A percentile compares a stretch with the other conserved stretches of the same genome.
Evolutionary conservation across 495 filamentous ascomycete genomes (phyloP).

Genomic region (Trichodelitschia bisporula): DNA sequence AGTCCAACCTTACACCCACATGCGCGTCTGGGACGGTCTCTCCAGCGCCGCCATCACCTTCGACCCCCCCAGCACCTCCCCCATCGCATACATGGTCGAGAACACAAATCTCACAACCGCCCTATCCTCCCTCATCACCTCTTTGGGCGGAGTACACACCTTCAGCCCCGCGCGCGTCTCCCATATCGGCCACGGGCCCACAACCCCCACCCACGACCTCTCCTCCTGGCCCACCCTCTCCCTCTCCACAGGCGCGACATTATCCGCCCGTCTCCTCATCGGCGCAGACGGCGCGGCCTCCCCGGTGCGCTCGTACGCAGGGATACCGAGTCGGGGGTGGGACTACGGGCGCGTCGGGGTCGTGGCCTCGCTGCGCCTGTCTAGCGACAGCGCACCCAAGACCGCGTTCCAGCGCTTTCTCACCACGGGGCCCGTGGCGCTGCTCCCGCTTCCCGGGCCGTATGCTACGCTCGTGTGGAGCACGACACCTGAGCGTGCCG

Average conservation of each 20-base stretch:
- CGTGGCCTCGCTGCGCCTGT: slow-evolving; percentile 63
- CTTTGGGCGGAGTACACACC: slow-evolving; percentile 34
- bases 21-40: slow-evolving; percentile 94
- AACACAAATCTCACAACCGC: slow-evolving; percentile 69
- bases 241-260: slow-evolving; percentile 29
- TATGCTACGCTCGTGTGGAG: slow-evolving; percentile 81
- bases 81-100: slow-evolving; percentile 90
- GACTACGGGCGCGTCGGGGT: slow-evolving; percentile 81
- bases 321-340: slow-evolving; percentile 68
- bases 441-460: slow-evolving; percentile 74
- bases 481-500: slow-evolving; percentile 53
- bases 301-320: slow-evolving; percentile 74
- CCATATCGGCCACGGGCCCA: slow-evolving; percentile 47
- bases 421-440: slow-evolving; percentile 70
- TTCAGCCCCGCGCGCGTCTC: slow-evolving; percentile 56
- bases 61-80: slow-evolving; percentile 24
- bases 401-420: slow-evolving; percentile 91
- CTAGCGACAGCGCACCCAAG: slow-evolving; percentile 30
- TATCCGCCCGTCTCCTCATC: slow-evolving; percentile 64
- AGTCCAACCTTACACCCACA: slow-evolving; percentile 73
- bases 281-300: slow-evolving; percentile 90
- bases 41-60: slow-evolving; percentile 72
- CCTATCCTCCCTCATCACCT: slow-evolving; percentile 41
- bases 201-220: slow-evolving; percentile 45
- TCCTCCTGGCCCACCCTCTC: slow-evolving; percentile 68